Evolutionary conservation across 1,284 basidiomycete species (phyloP), one percentile per base, ranked within the genome.

Genomic region (Ustilago cynodontis): DNA sequence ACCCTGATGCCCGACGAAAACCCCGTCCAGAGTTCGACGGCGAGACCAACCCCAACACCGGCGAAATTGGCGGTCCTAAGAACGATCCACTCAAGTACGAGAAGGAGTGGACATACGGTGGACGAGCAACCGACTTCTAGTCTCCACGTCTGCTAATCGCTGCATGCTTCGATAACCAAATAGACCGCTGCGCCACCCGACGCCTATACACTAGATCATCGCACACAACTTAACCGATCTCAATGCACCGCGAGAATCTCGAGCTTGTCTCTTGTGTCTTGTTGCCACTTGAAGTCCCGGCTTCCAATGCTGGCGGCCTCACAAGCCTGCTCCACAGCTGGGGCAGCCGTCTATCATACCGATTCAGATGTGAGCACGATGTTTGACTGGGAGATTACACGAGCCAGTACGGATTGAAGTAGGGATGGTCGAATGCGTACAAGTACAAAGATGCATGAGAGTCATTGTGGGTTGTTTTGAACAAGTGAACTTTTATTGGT

Each of bases 51-150:
- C 89, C 89, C 3, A 79, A 79, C 20, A 90, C 89, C 33, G 89
- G 89, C 18, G 89, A 90, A 78, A 76, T 87, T 9, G 89, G 89
- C 0, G 89, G 89, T 0, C 89, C 89, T 1, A 90, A 90, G 83
- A 86, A 86, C 20, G 89, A 90, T 78, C 89, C 89, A 20, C 86
- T 90, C 62, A 83, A 69, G 29, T 85, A 84, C 77, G 74, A 81
- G 35, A 71, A 76, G 50, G 86, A 86, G 49, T 86, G 85, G 85
- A 80, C 81, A 2, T 86, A 81, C 52, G 85, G 82, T 16, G 86
- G 86, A 0, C 73, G 85, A 26, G 82, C 83, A 1, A 82, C 81
- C 18, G 84, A 86, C 55, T 86, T 84, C 59, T 85, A 37, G 37
- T 39, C 14, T 9, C 20, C 22, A 6, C 9, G 33, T 20, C 22